These are phyloP conservation scores for Prunus mongolica DNA, from an alignment of 306 rosid genomes.

Conservation along the genomic window DNA sequence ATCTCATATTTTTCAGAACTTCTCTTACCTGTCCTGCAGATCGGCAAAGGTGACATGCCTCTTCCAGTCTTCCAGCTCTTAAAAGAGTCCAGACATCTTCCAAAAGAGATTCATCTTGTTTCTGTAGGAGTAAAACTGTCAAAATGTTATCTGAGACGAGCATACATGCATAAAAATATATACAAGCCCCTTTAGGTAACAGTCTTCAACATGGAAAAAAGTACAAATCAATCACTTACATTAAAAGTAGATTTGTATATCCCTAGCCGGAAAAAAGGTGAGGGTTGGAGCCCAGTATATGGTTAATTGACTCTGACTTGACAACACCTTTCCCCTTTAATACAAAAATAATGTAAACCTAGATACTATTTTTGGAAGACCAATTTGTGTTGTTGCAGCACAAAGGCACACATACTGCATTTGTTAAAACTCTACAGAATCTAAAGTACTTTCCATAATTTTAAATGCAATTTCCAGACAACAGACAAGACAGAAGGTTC, in stretches of 20 bases:
- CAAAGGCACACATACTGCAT: background rate
- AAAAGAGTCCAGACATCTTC: conserved; percentile 96
- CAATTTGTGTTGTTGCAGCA: background rate
- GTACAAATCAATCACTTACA: background rate
- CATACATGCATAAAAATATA: background rate
- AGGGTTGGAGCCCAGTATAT: background rate
- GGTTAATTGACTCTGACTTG: background rate
- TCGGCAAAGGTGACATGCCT: conserved; percentile 88
- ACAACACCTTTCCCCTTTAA: background rate
- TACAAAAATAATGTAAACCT: background rate
- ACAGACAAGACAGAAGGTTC: background rate
- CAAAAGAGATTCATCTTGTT: conserved; percentile 94
- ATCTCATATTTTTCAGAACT: conserved; percentile 17
- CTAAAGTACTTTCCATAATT: background rate
- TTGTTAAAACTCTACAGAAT: background rate
- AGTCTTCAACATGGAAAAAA: background rate
- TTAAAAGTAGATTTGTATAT: background rate
- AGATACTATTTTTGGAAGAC: background rate
- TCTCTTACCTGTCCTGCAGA: conserved; percentile 89
- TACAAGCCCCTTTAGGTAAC: background rate
- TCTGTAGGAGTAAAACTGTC: conserved; percentile 41
- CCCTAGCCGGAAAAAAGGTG: background rate
- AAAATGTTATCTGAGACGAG: background rate
- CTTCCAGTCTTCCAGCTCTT: conserved; percentile 94
- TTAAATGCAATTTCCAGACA: background rate